Conservation (phyloP, 495 filamentous ascomycete species). For the Xylaria grammica region DNA sequence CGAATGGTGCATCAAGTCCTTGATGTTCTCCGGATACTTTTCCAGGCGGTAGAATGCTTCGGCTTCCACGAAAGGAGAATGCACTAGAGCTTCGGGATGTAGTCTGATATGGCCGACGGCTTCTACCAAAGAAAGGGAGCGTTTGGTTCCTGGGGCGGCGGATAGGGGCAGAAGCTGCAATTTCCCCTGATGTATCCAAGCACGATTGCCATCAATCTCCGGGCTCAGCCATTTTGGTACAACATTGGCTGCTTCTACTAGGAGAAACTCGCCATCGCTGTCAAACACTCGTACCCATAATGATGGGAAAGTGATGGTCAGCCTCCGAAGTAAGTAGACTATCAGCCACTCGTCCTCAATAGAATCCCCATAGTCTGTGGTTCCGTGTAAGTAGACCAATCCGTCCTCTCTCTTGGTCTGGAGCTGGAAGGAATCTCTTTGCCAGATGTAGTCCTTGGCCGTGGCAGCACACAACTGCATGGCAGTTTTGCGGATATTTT, state of each 20-base stretch:
- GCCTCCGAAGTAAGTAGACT: constrained; percentile 84
- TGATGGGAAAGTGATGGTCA: constrained; percentile 73
- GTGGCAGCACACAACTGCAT: constrained; percentile 64
- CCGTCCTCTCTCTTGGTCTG: constrained; percentile 61
- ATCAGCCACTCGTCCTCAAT: constrained; percentile 98
- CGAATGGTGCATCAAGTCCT: constrained; percentile 72
- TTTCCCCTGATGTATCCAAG: constrained; percentile 78
- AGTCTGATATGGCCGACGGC: constrained; percentile 63
- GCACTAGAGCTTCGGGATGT: constrained; percentile 59
- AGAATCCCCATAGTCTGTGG: constrained; percentile 87
- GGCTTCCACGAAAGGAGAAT: constrained; percentile 73
- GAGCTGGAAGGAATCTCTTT: constrained; percentile 77
- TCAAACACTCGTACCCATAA: constrained; percentile 85
- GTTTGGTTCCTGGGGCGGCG: constrained; percentile 36
- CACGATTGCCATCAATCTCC: constrained; percentile 83
- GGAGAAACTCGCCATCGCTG: constrained; percentile 91
- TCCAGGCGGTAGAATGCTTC: constrained; percentile 88
- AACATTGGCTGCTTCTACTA: constrained; percentile 90
- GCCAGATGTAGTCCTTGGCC: constrained; percentile 91
- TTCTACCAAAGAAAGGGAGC: constrained; percentile 61
- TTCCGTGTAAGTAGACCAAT: constrained; percentile 64
- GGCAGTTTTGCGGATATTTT: constrained; percentile 71
- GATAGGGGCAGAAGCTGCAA: constrained; percentile 72
- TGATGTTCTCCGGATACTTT: constrained; percentile 79
- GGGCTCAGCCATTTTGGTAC: constrained; percentile 92